Conservation (phyloP, 176 grass and related monocot genomes). For the Carex scoparia region DNA sequence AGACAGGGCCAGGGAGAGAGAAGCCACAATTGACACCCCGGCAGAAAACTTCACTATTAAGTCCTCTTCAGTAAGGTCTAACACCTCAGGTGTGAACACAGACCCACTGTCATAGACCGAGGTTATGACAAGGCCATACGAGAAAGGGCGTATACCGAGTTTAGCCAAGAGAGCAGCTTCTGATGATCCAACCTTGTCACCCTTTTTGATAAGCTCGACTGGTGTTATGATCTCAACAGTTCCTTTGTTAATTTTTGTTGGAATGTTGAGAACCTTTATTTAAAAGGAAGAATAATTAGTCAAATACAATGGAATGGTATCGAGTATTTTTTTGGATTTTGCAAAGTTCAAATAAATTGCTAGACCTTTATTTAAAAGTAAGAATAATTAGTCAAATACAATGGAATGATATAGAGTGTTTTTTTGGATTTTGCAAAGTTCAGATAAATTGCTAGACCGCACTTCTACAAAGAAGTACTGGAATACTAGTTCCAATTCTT, state of each 20-base stretch:
- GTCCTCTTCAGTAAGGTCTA: constrained; percentile 72
- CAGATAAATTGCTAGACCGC: neutral
- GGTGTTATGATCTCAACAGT: constrained; percentile 84
- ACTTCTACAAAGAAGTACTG: neutral
- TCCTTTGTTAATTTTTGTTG: constrained; percentile 95
- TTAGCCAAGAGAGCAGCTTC: constrained; percentile 79
- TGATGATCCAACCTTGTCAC: constrained; percentile 77
- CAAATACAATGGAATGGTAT: neutral
- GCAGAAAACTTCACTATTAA: constrained; percentile 51
- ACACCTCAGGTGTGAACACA: constrained; percentile 79
- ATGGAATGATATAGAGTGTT: neutral
- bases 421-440: neutral
- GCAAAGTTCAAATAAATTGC: neutral
- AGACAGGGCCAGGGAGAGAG: constrained; percentile 57
- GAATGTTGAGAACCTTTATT: constrained; percentile 69
- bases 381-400: neutral
- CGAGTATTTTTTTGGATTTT: neutral
- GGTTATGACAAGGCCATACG: constrained; percentile 57
- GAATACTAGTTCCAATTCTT: neutral
- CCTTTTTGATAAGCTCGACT: constrained; percentile 76
- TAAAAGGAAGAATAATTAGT: constrained; percentile 3
- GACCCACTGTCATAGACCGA: constrained; percentile 63
- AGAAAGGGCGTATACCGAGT: constrained; percentile 74
- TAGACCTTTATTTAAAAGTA: constrained; percentile 37
- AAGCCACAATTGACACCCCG: constrained; percentile 68